Conservation (phyloP, 2,329 filamentous ascomycete species). For the Paecilomyces formosus region DNA sequence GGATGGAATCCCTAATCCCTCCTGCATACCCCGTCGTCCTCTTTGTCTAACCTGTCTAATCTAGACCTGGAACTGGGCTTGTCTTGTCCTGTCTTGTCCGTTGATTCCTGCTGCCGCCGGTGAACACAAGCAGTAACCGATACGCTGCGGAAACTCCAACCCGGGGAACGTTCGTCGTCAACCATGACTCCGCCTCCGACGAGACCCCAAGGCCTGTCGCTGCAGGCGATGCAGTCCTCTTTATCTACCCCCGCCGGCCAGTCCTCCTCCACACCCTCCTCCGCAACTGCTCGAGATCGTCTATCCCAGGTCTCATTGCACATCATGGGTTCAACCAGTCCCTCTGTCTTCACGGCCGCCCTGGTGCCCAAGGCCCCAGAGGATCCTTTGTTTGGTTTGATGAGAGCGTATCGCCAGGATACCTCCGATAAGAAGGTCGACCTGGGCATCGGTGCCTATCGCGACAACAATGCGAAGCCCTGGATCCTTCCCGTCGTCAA, state of each 20-base stretch:
- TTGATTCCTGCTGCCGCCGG: neutral
- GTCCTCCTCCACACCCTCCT: neutral
- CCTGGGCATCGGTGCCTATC: slow-evolving; percentile 89
- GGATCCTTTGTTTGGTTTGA: slow-evolving; percentile 89
- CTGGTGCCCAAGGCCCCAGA: slow-evolving; percentile 84
- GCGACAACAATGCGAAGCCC: slow-evolving; percentile 90
- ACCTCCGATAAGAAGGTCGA: slow-evolving; percentile 75
- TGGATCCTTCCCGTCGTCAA: slow-evolving; percentile 96
- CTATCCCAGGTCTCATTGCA: slow-evolving; percentile 42
- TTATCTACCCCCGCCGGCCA: neutral
- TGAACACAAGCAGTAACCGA: neutral
- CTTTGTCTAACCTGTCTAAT: neutral
- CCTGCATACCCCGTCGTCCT: neutral
- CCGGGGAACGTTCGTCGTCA: neutral
- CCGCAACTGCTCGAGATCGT: slow-evolving; percentile 18
- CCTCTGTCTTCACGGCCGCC: slow-evolving; percentile 67
- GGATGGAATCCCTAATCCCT: neutral
- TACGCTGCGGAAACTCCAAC: neutral
- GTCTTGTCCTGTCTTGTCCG: too few relatives aligned
- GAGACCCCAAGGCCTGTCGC: neutral
- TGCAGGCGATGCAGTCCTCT: neutral
- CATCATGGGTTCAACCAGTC: slow-evolving; percentile 54
- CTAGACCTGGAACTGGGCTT: neutral
- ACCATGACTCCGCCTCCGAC: neutral
- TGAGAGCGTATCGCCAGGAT: slow-evolving; percentile 80